Conservation (phyloP, 768 basidiomycete species). For the Phanerodontia chrysosporium region DNA sequence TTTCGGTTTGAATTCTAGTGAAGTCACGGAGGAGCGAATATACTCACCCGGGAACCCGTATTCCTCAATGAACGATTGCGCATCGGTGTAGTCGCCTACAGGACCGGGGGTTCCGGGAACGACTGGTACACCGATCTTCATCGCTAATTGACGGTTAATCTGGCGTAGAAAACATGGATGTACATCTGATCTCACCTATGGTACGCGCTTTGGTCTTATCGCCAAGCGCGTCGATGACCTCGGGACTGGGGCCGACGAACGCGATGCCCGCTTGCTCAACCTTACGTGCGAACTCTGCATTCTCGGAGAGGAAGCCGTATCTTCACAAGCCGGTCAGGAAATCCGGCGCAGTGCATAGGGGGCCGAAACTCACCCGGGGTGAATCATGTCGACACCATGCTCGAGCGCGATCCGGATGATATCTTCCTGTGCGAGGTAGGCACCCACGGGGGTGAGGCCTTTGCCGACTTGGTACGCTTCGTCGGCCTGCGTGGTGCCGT, state of each 20-base stretch:
- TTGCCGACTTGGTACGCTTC: slow-evolving; percentile 98
- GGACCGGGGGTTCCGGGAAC: slow-evolving; percentile 98
- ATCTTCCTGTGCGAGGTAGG: slow-evolving; percentile 96
- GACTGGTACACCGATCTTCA: slow-evolving; percentile 88
- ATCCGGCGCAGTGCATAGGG: neutral
- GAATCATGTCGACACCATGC: slow-evolving; percentile 99
- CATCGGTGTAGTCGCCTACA: slow-evolving; percentile 74
- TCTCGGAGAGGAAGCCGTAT: slow-evolving; percentile 97
- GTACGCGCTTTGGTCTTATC: slow-evolving; percentile 98
- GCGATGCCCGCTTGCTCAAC: slow-evolving; percentile 97
- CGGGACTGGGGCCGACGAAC: slow-evolving; percentile 93
- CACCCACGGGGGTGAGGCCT: slow-evolving; percentile 92
- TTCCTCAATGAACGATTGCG: slow-evolving; percentile 87
- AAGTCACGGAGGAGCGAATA: neutral
- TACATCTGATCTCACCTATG: slow-evolving; percentile 49
- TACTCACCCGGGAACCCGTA: slow-evolving; percentile 85
- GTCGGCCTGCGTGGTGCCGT: slow-evolving; percentile 61
- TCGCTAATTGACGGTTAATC: slow-evolving; percentile 44
- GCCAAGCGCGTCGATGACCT: slow-evolving; percentile 95
- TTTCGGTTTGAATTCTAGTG: slow-evolving; percentile 11
- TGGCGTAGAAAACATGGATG: slow-evolving; percentile 3
- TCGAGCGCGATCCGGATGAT: slow-evolving; percentile 96
- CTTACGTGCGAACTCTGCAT: slow-evolving; percentile 94
- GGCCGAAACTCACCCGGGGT: slow-evolving; percentile 69
- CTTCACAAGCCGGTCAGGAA: slow-evolving; percentile 34